phyloP scores from a whole-genome alignment of 202 grass and related monocot species.

The Tripidium arundinaceum region DNA sequence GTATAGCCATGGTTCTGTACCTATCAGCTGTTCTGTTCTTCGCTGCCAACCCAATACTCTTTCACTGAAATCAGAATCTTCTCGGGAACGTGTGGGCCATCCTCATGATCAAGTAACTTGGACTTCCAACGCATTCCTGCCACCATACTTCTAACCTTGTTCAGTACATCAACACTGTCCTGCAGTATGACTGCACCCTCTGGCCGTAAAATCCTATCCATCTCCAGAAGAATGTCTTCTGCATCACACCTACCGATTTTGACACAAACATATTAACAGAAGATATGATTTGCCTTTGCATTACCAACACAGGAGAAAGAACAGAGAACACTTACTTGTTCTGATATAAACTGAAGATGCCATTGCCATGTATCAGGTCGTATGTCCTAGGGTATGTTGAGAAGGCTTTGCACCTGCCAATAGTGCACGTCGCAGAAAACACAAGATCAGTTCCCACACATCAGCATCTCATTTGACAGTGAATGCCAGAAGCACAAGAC shows the following conservation, averaged over 20 bases:
- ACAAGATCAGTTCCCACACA: conserved; percentile 20
- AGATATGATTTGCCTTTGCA: neutral
- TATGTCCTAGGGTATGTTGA: conserved; percentile 93
- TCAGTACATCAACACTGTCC: conserved; percentile 67
- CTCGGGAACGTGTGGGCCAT: conserved; percentile 56
- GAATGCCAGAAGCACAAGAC: conserved; percentile 27
- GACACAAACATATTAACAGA: neutral
- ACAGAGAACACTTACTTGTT: conserved; percentile 54
- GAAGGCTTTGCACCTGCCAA: conserved; percentile 79
- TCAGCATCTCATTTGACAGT: conserved; percentile 1
- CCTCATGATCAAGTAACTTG: conserved; percentile 91
- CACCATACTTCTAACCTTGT: conserved; percentile 56
- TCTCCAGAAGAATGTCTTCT: conserved; percentile 93
- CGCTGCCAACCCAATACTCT: conserved; percentile 64
- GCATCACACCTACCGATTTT: conserved; percentile 50
- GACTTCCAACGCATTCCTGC: conserved; percentile 73
- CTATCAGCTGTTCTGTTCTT: conserved; percentile 44
- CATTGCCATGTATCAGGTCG: conserved; percentile 82
- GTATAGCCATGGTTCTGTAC: conserved; percentile 16
- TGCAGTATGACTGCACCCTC: conserved; percentile 80
- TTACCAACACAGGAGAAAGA: conserved; percentile 26
- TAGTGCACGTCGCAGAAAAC: conserved; percentile 1
- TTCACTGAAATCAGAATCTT: conserved; percentile 77
- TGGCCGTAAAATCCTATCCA: conserved; percentile 89
- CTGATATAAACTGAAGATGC: conserved; percentile 70